A percentile compares a stretch with the other conserved stretches of the same genome.
These are phyloP conservation scores for Yarrowia alimentaria DNA, from an alignment of 805 yeast genomes.

Conservation along the genomic window DNA sequence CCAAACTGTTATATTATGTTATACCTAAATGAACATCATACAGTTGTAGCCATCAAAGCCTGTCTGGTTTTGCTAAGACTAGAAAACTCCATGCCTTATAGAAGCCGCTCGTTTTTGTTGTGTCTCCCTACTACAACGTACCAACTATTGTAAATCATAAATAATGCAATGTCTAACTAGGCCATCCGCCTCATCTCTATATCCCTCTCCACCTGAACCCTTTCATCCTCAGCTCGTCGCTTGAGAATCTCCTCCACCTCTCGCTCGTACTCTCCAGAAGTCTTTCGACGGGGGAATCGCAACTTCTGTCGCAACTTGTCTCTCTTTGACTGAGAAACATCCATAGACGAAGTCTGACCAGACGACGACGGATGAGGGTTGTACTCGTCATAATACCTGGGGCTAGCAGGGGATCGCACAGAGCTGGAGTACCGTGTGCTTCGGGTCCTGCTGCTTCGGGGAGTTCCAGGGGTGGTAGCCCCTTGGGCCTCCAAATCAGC, in stretches of 20 bases:
- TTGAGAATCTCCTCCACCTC: constrained; percentile 42
- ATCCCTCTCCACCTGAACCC: constrained; percentile 19
- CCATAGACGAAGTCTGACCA: constrained; percentile 2
- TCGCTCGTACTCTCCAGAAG: constrained; percentile 39
- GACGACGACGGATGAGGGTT: constrained; percentile 7
- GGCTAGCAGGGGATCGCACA: constrained; percentile 16
- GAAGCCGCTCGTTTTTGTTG: too few relatives aligned
- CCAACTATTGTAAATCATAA: neutral
- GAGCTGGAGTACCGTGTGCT: constrained; percentile 16
- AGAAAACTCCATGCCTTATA: too few relatives aligned
- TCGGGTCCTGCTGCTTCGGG: constrained; percentile 25
- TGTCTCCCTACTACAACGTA: too few relatives aligned
- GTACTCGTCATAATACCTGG: constrained; percentile 20
- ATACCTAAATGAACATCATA: too few relatives aligned
- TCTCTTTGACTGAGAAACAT: constrained; percentile 10
- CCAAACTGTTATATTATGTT: too few relatives aligned
- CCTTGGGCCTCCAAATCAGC: constrained; percentile 26
- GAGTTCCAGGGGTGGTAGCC: constrained; percentile 3
- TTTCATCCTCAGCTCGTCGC: constrained; percentile 40
- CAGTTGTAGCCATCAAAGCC: too few relatives aligned
- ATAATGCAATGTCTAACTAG: constrained; percentile 27
- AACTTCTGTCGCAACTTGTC: constrained; percentile 35
- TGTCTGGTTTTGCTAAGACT: too few relatives aligned
- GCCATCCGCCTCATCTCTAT: constrained; percentile 26
- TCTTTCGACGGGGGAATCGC: constrained; percentile 34